phyloP scores from a whole-genome alignment of 2,329 filamentous ascomycete genomes.

The Coniochaeta pulveracea region DNA sequence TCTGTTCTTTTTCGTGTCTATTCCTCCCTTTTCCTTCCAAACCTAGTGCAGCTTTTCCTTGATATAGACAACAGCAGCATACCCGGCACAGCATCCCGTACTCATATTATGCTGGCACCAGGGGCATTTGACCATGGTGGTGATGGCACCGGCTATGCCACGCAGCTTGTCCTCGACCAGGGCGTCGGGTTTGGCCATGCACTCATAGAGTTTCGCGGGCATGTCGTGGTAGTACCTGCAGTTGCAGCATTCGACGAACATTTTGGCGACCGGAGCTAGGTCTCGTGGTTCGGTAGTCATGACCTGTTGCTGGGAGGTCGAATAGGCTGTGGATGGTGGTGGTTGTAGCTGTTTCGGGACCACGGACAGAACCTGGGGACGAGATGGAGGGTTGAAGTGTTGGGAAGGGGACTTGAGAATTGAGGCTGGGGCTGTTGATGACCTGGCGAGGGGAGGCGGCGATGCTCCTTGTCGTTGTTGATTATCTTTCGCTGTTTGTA shows the following conservation, averaged over 20 bases:
- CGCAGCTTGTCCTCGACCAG: slow-evolving; percentile 37
- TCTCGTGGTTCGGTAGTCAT: no score
- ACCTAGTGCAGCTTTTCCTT: slow-evolving; percentile 50
- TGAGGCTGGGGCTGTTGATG: slow-evolving; percentile 10
- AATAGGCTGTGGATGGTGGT: no score
- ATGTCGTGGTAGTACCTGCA: slow-evolving; percentile 57
- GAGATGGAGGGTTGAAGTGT: slow-evolving; percentile 5
- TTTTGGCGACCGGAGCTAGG: slow-evolving; percentile 40
- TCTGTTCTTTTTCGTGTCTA: no score
- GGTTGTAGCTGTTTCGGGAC: slow-evolving; percentile 16
- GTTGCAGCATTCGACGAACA: slow-evolving; percentile 54
- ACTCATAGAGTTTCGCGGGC: slow-evolving; percentile 52
- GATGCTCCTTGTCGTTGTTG: no score
- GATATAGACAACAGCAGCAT: slow-evolving; percentile 54
- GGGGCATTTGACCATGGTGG: slow-evolving; percentile 54
- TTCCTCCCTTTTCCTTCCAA: no score
- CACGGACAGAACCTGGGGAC: slow-evolving; percentile 11
- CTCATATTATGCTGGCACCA: slow-evolving; percentile 66
- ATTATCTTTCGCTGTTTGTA: no score
- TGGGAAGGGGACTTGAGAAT: slow-evolving; percentile 14
- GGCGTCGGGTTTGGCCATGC: slow-evolving; percentile 48
- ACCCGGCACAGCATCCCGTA: slow-evolving; percentile 56
- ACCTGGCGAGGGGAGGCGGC: not conserved
- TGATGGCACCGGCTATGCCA: slow-evolving; percentile 44
- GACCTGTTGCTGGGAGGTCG: no score